Evolutionary conservation across 306 rosid genomes (phyloP).

Genomic region (Sechiopsis laciniata): DNA sequence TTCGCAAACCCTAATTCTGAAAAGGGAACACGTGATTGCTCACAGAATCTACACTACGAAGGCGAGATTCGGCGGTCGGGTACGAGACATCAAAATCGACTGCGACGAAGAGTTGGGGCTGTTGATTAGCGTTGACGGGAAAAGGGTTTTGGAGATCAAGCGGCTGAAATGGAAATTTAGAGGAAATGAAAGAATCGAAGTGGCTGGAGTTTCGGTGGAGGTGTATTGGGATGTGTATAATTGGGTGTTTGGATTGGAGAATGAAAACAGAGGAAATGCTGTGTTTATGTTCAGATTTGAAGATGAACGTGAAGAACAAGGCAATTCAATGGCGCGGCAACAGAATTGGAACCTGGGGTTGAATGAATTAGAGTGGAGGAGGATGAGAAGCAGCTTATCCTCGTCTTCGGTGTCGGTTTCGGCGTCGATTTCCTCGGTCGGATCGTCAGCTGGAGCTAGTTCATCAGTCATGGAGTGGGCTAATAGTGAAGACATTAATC

Average conservation of each 20-base stretch:
- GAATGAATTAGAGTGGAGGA: slow-evolving; percentile 55
- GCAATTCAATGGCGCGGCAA: slow-evolving; percentile 19
- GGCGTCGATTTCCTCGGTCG: slow-evolving; percentile 61
- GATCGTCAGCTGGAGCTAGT: slow-evolving; percentile 55
- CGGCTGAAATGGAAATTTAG: slow-evolving; percentile 75
- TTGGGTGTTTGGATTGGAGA: slow-evolving; percentile 14
- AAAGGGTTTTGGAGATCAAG: slow-evolving; percentile 46
- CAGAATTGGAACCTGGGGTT: slow-evolving; percentile 52
- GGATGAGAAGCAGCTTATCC: slow-evolving; percentile 53
- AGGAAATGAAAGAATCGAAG: slow-evolving; percentile 61
- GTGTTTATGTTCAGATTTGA: slow-evolving; percentile 22
- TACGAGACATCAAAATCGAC: slow-evolving; percentile 58
- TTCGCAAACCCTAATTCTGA: slow-evolving; percentile 40
- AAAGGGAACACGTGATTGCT: slow-evolving; percentile 69
- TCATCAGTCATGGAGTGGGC: slow-evolving; percentile 89
- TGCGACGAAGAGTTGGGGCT: slow-evolving; percentile 48
- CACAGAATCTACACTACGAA: slow-evolving; percentile 48
- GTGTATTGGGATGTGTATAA: slow-evolving; percentile 76
- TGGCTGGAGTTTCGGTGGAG: slow-evolving; percentile 57
- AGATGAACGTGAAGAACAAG: slow-evolving; percentile 9
- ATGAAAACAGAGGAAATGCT: slow-evolving; percentile 14
- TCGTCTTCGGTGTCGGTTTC: slow-evolving; percentile 70
- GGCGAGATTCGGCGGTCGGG: slow-evolving; percentile 53
- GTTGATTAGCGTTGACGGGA: slow-evolving; percentile 43
- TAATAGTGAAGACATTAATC: slow-evolving; percentile 63